phyloP scores from a whole-genome alignment of 176 grass and related monocot species.

The Cocos nucifera region DNA sequence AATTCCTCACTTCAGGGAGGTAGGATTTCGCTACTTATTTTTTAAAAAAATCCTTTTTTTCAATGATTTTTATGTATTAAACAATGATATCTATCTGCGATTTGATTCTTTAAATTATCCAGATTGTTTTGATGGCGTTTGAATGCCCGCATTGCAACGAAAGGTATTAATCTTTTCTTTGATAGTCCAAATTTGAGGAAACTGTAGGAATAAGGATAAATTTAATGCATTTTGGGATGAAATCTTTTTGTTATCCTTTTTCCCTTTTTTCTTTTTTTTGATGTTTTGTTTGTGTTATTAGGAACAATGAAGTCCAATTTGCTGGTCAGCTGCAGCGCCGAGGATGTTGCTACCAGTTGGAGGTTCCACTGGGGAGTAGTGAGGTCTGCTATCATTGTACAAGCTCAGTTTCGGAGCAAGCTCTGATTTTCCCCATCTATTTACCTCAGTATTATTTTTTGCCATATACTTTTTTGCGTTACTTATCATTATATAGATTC shows the following conservation, averaged over 20 bases:
- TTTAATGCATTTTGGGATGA: too few relatives aligned
- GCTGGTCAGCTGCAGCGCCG: slow-evolving; percentile 78
- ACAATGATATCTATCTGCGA: neutral
- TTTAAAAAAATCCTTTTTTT: too few relatives aligned
- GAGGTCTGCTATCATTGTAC: slow-evolving; percentile 34
- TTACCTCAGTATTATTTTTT: too few relatives aligned
- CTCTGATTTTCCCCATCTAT: too few relatives aligned
- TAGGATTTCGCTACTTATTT: slow-evolving; percentile 3
- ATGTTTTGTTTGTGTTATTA: slow-evolving; percentile 11
- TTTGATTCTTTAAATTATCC: slow-evolving; percentile 21
- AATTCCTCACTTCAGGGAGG: slow-evolving; percentile 94
- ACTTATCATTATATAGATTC: too few relatives aligned
- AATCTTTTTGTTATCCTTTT: neutral
- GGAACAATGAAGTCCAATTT: slow-evolving; percentile 95
- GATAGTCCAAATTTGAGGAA: too few relatives aligned
- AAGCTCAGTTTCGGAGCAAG: too few relatives aligned
- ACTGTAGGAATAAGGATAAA: too few relatives aligned
- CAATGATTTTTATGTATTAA: too few relatives aligned
- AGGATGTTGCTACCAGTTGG: slow-evolving; percentile 57
- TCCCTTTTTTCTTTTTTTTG: neutral
- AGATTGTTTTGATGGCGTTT: slow-evolving; percentile 94
- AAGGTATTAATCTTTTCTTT: slow-evolving; percentile 28
- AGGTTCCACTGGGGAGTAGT: slow-evolving; percentile 36
- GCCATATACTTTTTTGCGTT: too few relatives aligned
- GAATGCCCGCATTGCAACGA: slow-evolving; percentile 84